Conservation (phyloP, 371 early-diverging fungal species). For the Batkoa obscura region DNA sequence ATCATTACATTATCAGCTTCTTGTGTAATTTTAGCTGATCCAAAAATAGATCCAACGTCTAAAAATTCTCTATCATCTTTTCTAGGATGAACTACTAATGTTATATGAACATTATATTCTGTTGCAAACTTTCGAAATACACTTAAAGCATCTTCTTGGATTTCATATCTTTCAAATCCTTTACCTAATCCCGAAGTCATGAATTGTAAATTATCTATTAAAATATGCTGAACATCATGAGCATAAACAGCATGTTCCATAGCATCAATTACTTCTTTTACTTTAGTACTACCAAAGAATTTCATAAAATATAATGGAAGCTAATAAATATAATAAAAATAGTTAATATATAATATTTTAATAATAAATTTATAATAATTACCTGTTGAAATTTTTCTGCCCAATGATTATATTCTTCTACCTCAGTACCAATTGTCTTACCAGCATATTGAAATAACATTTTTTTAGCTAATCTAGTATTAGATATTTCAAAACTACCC, state of each 20-base stretch:
- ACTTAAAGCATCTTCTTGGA: conserved; percentile 47
- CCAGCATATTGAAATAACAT: conserved; percentile 53
- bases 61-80: conserved; percentile 33
- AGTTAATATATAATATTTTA: neutral
- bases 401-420: conserved; percentile 28
- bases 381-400: conserved; percentile 42
- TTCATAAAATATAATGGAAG: conserved; percentile 57
- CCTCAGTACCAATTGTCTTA: conserved; percentile 22
- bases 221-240: conserved; percentile 47
- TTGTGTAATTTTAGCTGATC: conserved; percentile 62
- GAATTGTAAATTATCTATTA: conserved; percentile 62
- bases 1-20: conserved; percentile 69
- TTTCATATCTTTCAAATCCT: conserved; percentile 41
- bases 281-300: conserved; percentile 52
- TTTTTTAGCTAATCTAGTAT: conserved; percentile 40
- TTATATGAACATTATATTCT: conserved; percentile 47
- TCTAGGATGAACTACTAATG: conserved; percentile 55
- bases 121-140: conserved; percentile 50
- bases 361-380: no score
- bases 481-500: conserved; percentile 66
- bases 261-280: conserved; percentile 40
- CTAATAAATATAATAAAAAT: conserved; percentile 10
- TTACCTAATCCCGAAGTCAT: conserved; percentile 51
- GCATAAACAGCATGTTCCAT: conserved; percentile 51
- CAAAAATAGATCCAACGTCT: conserved; percentile 52